phyloP scores from a whole-genome alignment of 768 basidiomycete species.

The Boletus bicolor region DNA sequence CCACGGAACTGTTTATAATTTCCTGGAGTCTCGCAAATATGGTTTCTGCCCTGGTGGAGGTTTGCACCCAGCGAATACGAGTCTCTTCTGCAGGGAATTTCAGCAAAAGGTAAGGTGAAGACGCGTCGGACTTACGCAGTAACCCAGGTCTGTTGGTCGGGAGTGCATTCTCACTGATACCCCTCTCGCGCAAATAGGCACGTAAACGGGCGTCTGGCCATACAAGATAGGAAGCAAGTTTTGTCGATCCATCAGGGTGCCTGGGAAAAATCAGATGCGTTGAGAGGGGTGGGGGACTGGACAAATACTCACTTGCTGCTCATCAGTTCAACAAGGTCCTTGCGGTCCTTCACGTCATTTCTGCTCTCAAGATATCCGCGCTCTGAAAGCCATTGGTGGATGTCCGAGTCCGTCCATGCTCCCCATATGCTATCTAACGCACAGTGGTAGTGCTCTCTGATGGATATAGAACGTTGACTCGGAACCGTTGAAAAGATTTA shows the following conservation, averaged over 20 bases:
- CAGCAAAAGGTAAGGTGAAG: neutral
- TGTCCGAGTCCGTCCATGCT: slow-evolving; percentile 72
- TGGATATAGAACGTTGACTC: neutral
- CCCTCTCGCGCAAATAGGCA: slow-evolving; percentile 79
- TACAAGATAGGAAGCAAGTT: slow-evolving; percentile 64
- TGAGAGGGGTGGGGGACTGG: too few species aligned
- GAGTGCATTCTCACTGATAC: slow-evolving; percentile 65
- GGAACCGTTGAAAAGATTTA: neutral
- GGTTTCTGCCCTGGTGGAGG: slow-evolving; percentile 51
- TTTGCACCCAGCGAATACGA: slow-evolving; percentile 76
- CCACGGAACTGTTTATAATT: slow-evolving; percentile 62
- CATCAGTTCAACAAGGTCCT: slow-evolving; percentile 72
- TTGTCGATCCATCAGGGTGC: slow-evolving; percentile 46
- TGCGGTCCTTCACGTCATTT: slow-evolving; percentile 58
- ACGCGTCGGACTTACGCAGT: slow-evolving; percentile 50
- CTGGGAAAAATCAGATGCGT: slow-evolving; percentile 31
- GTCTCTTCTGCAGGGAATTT: slow-evolving; percentile 53
- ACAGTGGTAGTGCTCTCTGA: slow-evolving; percentile 65
- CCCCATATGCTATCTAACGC: slow-evolving; percentile 58
- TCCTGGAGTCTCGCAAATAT: slow-evolving; percentile 62
- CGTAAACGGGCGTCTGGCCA: slow-evolving; percentile 95
- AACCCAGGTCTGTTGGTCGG: slow-evolving; percentile 70
- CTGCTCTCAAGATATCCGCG: slow-evolving; percentile 57
- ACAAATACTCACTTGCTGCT: slow-evolving; percentile 53
- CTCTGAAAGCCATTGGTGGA: slow-evolving; percentile 72